A percentile compares a stretch with the other conserved stretches of the same genome.
Evolutionary conservation across 129 eudicot species (phyloP).

Genomic region (Chrysanthemum makinoi): DNA sequence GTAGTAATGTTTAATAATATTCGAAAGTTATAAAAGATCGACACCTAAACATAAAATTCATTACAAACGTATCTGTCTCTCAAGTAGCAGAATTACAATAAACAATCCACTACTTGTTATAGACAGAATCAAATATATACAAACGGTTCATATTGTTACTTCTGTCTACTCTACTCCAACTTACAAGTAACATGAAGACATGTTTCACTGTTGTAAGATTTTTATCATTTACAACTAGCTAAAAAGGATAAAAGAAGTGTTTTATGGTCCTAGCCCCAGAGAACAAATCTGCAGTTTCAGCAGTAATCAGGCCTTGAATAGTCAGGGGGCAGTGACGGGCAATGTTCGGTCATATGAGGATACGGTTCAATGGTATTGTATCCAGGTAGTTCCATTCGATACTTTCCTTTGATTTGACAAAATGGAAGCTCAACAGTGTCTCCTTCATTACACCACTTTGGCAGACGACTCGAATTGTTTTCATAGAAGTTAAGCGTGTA

Average conservation of each 20-base stretch:
- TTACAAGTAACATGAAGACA: not conserved
- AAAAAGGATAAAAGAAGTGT: constrained; percentile 15
- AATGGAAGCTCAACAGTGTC: constrained; percentile 73
- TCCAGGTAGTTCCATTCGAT: constrained; percentile 93
- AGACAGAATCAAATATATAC: constrained; percentile 23
- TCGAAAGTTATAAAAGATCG: not conserved
- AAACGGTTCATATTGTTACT: constrained; percentile 10
- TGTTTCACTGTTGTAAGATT: not conserved
- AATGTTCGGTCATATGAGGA: constrained; percentile 83
- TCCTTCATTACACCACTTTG: constrained; percentile 91
- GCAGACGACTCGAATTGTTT: constrained; percentile 68
- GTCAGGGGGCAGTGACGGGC: constrained; percentile 86
- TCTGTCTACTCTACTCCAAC: constrained; percentile 7
- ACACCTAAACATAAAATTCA: not conserved
- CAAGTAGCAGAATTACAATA: constrained; percentile 12
- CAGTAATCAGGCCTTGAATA: constrained; percentile 65
- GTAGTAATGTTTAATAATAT: not conserved
- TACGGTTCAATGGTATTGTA: constrained; percentile 84
- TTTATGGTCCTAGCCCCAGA: constrained; percentile 11
- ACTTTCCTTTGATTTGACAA: constrained; percentile 89
- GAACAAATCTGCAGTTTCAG: constrained; percentile 34
- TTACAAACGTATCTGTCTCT: constrained; percentile 4
- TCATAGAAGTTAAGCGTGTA: constrained; percentile 84
- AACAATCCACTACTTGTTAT: not conserved
- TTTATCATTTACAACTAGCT: not conserved